These are phyloP conservation scores for Nemania sp. DNA, from an alignment of 2,329 filamentous ascomycete genomes.

Conservation along the genomic window DNA sequence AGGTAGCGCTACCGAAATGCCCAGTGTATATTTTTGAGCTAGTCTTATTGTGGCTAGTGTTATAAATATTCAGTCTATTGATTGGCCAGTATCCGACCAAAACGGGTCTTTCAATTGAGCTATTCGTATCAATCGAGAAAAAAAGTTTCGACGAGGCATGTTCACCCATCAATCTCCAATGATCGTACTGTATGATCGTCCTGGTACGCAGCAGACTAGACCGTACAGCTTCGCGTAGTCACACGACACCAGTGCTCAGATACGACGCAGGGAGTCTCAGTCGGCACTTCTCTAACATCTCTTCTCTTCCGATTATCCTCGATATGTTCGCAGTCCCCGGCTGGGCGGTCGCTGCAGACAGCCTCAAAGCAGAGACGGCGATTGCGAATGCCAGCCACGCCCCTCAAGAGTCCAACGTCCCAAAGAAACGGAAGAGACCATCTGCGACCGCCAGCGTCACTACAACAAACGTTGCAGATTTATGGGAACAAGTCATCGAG, in stretches of 20 bases:
- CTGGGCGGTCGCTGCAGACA: constrained; percentile 79
- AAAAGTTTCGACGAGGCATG: constrained; percentile 27
- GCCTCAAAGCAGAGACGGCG: constrained; percentile 69
- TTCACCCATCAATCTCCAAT: not conserved
- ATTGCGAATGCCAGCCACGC: constrained; percentile 40
- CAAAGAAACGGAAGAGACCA: constrained; percentile 62
- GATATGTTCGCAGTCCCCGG: constrained; percentile 71
- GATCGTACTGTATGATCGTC: not conserved
- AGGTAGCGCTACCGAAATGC: not conserved
- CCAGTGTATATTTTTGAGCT: too few species aligned
- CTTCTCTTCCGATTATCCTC: not conserved
- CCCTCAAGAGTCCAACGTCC: constrained; percentile 31
- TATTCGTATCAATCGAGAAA: constrained; percentile 8
- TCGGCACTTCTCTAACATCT: not conserved
- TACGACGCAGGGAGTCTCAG: not conserved
- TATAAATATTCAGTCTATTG: not conserved
- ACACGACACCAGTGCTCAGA: not conserved
- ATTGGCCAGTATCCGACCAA: not conserved
- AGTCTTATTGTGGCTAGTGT: too few species aligned
- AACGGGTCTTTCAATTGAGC: not conserved
- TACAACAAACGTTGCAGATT: constrained; percentile 70
- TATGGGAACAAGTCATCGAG: constrained; percentile 82
- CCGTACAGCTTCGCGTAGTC: not conserved
- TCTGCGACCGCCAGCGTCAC: constrained; percentile 57
- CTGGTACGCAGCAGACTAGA: not conserved